Evolutionary conservation across 1,139 yeast species (phyloP).

Genomic region (Lodderomyces pseudojiufengensis): DNA sequence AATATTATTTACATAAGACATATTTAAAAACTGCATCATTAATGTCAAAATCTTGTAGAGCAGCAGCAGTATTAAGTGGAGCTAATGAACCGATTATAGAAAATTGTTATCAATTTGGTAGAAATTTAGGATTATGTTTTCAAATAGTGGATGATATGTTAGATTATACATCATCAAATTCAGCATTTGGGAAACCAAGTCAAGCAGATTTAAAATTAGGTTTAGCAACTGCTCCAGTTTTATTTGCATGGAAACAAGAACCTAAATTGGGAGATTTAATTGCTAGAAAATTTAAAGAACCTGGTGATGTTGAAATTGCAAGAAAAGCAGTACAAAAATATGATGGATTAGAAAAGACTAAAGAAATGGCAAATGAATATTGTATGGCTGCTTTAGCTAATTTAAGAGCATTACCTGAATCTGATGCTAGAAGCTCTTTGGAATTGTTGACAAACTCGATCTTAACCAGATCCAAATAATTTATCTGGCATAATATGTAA

Average conservation of each 20-base stretch:
- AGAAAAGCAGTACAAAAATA: constrained; percentile 67
- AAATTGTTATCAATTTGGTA: constrained; percentile 84
- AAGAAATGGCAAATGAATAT: constrained; percentile 71
- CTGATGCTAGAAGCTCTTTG: constrained; percentile 85
- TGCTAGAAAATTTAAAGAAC: constrained; percentile 71
- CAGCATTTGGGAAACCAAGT: constrained; percentile 87
- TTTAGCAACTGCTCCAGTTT: constrained; percentile 93
- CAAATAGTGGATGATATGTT: constrained; percentile 95
- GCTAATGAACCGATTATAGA: constrained; percentile 72
- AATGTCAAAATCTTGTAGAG: constrained; percentile 92
- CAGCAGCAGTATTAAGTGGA: constrained; percentile 91
- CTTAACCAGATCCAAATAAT: constrained; percentile 72
- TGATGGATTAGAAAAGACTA: constrained; percentile 74
- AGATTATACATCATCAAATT: constrained; percentile 84
- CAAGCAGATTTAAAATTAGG: constrained; percentile 94
- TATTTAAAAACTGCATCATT: constrained; percentile 92
- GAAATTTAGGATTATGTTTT: constrained; percentile 91
- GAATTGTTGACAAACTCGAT: constrained; percentile 81
- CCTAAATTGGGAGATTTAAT: constrained; percentile 84
- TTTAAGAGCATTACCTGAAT: constrained; percentile 72
- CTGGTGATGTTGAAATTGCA: constrained; percentile 83
- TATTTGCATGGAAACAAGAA: constrained; percentile 88
- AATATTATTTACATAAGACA: constrained; percentile 91
- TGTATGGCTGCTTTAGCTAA: constrained; percentile 72
- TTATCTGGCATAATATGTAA: too few relatives aligned